Conservation (phyloP, 176 grass and related monocot genomes). For the Triticum dicoccoides region DNA sequence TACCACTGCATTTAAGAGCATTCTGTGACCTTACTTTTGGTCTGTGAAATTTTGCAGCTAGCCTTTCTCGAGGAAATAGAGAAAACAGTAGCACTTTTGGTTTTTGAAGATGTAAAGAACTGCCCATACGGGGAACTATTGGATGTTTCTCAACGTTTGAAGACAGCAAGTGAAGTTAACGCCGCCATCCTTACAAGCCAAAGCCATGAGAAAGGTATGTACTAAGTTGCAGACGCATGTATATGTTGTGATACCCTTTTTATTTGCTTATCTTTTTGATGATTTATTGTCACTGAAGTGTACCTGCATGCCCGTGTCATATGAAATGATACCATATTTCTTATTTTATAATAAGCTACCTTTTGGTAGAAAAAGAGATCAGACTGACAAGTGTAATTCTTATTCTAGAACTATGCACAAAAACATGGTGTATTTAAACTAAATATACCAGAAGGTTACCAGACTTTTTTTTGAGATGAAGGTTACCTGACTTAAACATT, state of each 20-base stretch:
- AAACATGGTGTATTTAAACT: background rate
- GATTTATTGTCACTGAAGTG: background rate
- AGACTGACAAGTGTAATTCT: background rate
- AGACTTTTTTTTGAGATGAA: too few relatives aligned
- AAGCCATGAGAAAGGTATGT: conserved; percentile 95
- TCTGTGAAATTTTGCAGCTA: conserved; percentile 42
- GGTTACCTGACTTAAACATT: background rate
- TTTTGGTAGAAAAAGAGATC: background rate
- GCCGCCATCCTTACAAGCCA: conserved; percentile 91
- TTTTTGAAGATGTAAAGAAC: conserved; percentile 88
- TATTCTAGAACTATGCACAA: background rate
- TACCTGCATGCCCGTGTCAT: background rate
- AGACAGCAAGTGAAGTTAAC: conserved; percentile 87
- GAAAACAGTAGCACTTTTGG: conserved; percentile 80
- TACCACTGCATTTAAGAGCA: background rate
- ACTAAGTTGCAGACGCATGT: conserved; percentile 19
- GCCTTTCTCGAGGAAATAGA: conserved; percentile 90
- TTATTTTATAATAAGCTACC: background rate
- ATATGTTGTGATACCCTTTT: background rate
- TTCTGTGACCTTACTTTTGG: background rate
- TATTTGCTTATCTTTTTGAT: background rate
- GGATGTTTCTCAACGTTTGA: conserved; percentile 84
- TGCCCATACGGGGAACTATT: conserved; percentile 85
- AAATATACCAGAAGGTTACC: background rate
- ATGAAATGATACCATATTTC: background rate